Evolutionary conservation across 1,284 basidiomycete species (phyloP), one percentile per base, ranked within the genome.

Genomic region (Athelia psychrophila): DNA sequence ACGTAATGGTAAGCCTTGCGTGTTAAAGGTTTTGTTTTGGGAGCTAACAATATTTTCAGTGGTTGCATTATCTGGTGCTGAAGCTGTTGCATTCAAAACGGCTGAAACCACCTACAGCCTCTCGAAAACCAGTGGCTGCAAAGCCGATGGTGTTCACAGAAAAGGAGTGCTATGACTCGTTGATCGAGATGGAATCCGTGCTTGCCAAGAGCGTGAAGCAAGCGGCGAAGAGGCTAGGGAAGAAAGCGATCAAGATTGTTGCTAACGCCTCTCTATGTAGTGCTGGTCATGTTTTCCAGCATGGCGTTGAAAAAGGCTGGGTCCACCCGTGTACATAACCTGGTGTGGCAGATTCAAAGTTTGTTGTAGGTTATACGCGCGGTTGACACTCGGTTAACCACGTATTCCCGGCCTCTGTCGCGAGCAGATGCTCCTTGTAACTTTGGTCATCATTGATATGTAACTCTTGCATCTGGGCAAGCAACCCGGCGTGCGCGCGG

Each of bases 61-160:
- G 47, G 32, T 71, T 95, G 19, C 88, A 92, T 58, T 93, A 94
- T 66, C 74, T 95, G 45, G 67, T 69, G 13, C 68, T 72, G 49
- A 93, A 94, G 66, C 77, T 95, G 19, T 69, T 95, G 2, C 69
- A 80, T 22, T 76, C 74, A 38, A 93, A 93, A 64, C 78, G 79
- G 27, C 72, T 93, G 25, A 83, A 79, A 52, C 66, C 74, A 42
- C 83, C 86, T 2, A 50, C 54, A 50, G 19, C 61, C 67, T 38
- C 65, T 71, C n/a, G 72, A 73, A 58, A 59, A 58, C 25, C 65
- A 64, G 10, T 19, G 54, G 63, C 35, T 45, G 54, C 38, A 27
- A 49, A 63, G 6, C 48, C 61, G 0, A 32, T 61, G 2, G 49
- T 65, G n/a, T 84, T 77, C 63, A 75, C 73, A 2, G 83, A 86